Evolutionary conservation across 2,329 filamentous ascomycete genomes (phyloP).

Genomic region (Stachybotrys echinatus): DNA sequence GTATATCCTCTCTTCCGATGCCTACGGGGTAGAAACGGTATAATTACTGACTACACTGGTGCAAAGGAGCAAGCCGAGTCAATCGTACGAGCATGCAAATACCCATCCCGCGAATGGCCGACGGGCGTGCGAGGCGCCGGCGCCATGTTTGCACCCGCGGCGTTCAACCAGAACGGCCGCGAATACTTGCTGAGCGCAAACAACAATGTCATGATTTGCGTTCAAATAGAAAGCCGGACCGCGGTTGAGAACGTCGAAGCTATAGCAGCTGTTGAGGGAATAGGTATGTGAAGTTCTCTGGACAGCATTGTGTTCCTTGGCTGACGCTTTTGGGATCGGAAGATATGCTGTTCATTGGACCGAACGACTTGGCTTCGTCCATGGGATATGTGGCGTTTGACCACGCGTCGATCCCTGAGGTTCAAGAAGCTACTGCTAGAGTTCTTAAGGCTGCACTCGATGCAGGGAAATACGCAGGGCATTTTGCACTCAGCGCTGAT

Average conservation of each 20-base stretch:
- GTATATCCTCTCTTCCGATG: neutral
- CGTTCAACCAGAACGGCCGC: constrained; percentile 18
- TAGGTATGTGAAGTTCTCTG: constrained; percentile 8
- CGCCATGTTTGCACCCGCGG: constrained; percentile 20
- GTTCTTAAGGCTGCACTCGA: constrained; percentile 19
- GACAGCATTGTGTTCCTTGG: too few relatives aligned
- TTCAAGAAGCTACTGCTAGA: constrained; percentile 18
- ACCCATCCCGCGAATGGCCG: constrained; percentile 15
- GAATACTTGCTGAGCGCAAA: constrained; percentile 18
- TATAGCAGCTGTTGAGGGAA: constrained; percentile 24
- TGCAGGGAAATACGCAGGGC: constrained; percentile 26
- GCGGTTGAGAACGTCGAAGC: constrained; percentile 32
- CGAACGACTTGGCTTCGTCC: constrained; percentile 29
- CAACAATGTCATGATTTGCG: constrained; percentile 14
- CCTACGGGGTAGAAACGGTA: neutral
- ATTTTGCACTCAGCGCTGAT: constrained; percentile 25
- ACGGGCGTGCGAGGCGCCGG: constrained; percentile 19
- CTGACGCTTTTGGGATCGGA: neutral
- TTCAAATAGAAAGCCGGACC: constrained; percentile 12
- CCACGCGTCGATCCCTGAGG: constrained; percentile 21
- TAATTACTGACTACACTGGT: neutral
- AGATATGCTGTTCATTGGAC: constrained; percentile 36
- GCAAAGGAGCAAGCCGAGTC: constrained; percentile 16
- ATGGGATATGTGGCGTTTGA: constrained; percentile 25
- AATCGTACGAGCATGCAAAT: constrained; percentile 18